Evolutionary conservation across 495 filamentous ascomycete species (phyloP).

Genomic region (Lindgomyces ingoldianus): DNA sequence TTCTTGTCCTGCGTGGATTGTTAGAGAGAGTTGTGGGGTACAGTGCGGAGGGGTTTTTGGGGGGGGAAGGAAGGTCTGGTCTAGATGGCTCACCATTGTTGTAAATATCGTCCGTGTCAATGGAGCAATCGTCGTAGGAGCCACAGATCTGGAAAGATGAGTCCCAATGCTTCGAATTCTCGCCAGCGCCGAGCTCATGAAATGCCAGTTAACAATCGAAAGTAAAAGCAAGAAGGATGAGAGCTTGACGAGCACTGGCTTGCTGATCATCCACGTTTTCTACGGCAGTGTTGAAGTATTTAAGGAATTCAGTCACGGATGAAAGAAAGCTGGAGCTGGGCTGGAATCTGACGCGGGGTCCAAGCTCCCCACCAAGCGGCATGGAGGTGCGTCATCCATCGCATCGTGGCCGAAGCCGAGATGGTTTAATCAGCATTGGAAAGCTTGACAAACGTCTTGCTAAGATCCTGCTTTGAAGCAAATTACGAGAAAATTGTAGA

Average conservation of each 20-base stretch:
- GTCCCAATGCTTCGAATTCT: constrained; percentile 3
- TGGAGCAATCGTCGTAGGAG: background rate
- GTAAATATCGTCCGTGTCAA: background rate
- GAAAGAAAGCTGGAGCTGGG: background rate
- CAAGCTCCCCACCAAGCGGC: too few species aligned
- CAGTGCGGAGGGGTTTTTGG: background rate
- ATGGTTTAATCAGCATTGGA: constrained; percentile 25
- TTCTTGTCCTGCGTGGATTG: constrained; percentile 25
- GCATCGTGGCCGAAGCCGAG: background rate
- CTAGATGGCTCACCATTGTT: constrained; percentile 11
- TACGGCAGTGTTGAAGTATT: background rate
- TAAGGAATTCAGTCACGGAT: background rate
- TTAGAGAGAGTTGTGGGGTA: background rate
- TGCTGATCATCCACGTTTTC: background rate
- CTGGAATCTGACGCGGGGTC: too few species aligned
- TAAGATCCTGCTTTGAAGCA: background rate
- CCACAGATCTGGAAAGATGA: constrained; percentile 15
- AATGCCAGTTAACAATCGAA: background rate
- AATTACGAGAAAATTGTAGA: constrained; percentile 1
- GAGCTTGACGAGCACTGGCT: constrained; percentile 6
- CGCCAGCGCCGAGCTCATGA: background rate
- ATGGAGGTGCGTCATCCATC: constrained; percentile 16
- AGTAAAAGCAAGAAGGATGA: constrained; percentile 4
- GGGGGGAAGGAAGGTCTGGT: background rate
- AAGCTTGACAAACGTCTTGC: constrained; percentile 19